phyloP scores from a whole-genome alignment of 1,284 basidiomycete species.

The Cryptococcus hybrid region DNA sequence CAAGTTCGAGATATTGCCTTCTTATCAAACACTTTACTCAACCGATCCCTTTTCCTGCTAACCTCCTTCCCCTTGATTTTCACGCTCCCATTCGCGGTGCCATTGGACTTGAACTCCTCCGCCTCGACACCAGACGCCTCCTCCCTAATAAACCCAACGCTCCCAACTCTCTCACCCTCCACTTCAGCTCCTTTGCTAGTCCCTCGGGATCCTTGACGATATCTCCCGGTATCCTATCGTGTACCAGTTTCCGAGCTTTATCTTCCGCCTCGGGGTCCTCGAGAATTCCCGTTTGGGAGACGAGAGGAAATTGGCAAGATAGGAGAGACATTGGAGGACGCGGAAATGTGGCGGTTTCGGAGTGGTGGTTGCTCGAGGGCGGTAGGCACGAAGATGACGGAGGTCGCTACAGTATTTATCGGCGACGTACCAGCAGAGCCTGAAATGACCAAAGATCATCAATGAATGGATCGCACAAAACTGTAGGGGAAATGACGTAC shows the following conservation, averaged over 20 bases:
- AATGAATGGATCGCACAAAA: neutral
- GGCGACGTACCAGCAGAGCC: slow-evolving; percentile 85
- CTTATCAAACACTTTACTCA: slow-evolving; percentile 6
- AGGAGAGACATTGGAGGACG: slow-evolving; percentile 67
- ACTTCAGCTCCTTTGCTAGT: slow-evolving; percentile 64
- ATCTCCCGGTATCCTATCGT: slow-evolving; percentile 67
- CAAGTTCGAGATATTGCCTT: slow-evolving; percentile 14
- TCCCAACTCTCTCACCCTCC: neutral
- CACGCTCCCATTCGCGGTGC: neutral
- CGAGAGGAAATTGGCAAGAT: slow-evolving; percentile 72
- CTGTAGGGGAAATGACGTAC: slow-evolving; percentile 52
- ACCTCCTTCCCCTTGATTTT: neutral
- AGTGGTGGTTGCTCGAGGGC: slow-evolving; percentile 10
- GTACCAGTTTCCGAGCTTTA: slow-evolving; percentile 66
- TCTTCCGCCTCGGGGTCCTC: slow-evolving; percentile 56
- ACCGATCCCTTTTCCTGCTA: slow-evolving; percentile 7
- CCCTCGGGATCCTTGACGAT: slow-evolving; percentile 72
- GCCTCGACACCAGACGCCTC: neutral
- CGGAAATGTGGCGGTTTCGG: slow-evolving; percentile 48
- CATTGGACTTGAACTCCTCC: neutral
- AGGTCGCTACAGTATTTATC: slow-evolving; percentile 73
- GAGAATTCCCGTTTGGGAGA: slow-evolving; percentile 68
- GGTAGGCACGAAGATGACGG: slow-evolving; percentile 62
- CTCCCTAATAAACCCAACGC: neutral
- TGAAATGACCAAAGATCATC: slow-evolving; percentile 39